Conservation (phyloP, 345 rosid species). For the Ceriops zippeliana region DNA sequence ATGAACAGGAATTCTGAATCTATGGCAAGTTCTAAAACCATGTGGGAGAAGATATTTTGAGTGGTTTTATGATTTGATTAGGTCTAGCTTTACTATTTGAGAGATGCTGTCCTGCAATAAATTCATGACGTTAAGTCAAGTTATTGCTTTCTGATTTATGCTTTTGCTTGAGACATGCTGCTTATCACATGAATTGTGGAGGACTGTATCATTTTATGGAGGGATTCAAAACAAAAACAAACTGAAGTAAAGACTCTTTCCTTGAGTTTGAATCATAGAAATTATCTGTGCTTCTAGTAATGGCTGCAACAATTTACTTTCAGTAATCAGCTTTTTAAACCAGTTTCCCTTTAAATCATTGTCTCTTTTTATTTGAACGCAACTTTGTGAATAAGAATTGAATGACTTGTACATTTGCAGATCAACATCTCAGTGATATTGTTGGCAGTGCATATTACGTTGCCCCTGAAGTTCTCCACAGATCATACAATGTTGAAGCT, state of each 20-base stretch:
- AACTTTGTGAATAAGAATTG: constrained; percentile 19
- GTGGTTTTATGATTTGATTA: no score
- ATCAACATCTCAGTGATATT: constrained; percentile 84
- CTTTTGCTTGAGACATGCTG: no score
- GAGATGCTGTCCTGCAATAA: no score
- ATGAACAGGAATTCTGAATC: no score
- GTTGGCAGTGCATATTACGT: constrained; percentile 98
- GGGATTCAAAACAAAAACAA: no score
- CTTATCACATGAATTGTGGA: no score
- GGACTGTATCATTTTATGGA: no score
- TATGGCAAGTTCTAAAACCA: no score
- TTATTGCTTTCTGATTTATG: no score
- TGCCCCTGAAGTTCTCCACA: constrained; percentile 96
- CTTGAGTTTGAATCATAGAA: background rate
- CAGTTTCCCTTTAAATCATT: background rate
- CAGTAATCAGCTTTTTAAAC: background rate
- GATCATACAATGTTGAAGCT: constrained; percentile 84
- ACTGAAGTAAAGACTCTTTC: background rate
- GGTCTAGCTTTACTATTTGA: no score
- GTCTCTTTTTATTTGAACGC: background rate
- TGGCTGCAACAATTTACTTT: background rate
- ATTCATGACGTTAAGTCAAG: no score
- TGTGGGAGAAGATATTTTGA: no score
- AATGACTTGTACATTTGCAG: constrained; percentile 39
- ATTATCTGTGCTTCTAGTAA: background rate